Evolutionary conservation across 2,329 filamentous ascomycete species (phyloP).

Genomic region (Xylariomycetidae sp.): DNA sequence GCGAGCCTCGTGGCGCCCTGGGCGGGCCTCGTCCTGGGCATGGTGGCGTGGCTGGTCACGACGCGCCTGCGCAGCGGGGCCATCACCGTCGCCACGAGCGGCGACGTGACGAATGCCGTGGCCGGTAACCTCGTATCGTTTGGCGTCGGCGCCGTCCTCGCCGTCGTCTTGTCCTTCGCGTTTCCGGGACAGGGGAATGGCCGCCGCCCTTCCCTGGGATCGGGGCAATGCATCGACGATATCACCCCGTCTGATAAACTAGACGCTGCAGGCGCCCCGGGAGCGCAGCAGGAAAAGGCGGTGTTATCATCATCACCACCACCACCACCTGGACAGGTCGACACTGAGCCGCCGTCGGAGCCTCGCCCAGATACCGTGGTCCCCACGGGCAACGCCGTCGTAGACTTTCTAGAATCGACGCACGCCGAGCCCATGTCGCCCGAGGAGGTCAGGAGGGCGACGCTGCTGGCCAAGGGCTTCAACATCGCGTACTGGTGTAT

Average conservation of each 20-base stretch:
- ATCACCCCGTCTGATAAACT: slow-evolving; percentile 25
- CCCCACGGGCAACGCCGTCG: slow-evolving; percentile 34
- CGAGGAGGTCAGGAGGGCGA: slow-evolving; percentile 28
- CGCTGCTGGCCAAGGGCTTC: slow-evolving; percentile 31
- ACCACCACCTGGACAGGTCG: too few species aligned
- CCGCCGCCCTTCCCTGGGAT: too few species aligned
- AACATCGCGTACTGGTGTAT: slow-evolving; percentile 30
- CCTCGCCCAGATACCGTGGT: slow-evolving; percentile 14
- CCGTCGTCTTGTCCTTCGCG: slow-evolving; percentile 27
- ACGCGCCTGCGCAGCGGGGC: slow-evolving; percentile 27
- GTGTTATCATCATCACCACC: too few species aligned
- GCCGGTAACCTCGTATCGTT: slow-evolving; percentile 34
- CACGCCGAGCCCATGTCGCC: slow-evolving; percentile 39
- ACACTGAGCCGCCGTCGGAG: slow-evolving; percentile 9
- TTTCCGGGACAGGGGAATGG: slow-evolving; percentile 29
- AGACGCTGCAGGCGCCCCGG: too few species aligned
- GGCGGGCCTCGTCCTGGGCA: slow-evolving; percentile 27
- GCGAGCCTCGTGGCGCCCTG: slow-evolving; percentile 30
- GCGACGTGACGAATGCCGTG: slow-evolving; percentile 32
- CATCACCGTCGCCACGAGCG: slow-evolving; percentile 31
- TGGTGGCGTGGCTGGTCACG: slow-evolving; percentile 34
- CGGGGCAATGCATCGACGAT: slow-evolving; percentile 17
- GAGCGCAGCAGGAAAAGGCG: slow-evolving; percentile 4
- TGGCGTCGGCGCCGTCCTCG: slow-evolving; percentile 28
- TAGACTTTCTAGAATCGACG: slow-evolving; percentile 34